Evolutionary conservation across 805 yeast species (phyloP), one percentile per base, ranked within the genome.

Genomic region (Wickerhamomyces queroliae): DNA sequence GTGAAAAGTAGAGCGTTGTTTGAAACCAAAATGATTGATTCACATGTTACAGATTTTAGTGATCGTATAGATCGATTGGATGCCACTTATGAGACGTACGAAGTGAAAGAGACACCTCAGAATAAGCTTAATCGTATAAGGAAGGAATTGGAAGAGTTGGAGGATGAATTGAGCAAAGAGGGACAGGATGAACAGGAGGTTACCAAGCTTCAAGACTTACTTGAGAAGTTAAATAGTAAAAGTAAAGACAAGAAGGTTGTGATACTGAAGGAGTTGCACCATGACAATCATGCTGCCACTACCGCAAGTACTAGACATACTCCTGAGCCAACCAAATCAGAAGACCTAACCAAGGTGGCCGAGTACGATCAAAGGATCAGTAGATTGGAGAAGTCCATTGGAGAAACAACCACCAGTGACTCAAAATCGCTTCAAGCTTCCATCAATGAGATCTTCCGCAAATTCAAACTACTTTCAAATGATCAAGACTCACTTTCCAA

Each of bases 71-170:
- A 70, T 34, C 38, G 42, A 31, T 28, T 46, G 26, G 49, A 50
- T 63, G 64, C 44, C 59, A 68, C 67, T 63, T 53, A 48, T 33
- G 70, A 33, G 45, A 54, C 42, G 29, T 64, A 30, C 40, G 46
- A 37, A 42, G 53, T 55, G 11, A 55, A 49, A 20, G 76, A 72
- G 44, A 63, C 72, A 1, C 46, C 48, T 17, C 64, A 53, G 25
- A 70, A 68, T 51, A 63, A 58, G 42, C 37, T 72, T 26, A 56
- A 57, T 7, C 44, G 76, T 32, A 62, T 71, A 22, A 47, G 56
- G 6, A 48, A 55, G 11, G 77, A 72, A 41, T 42, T 72, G 31
- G 55, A 55, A n/a, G 72, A 67, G 40, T 41, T 69, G 2, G 48
- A 56, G 35, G 39, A 47, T 5, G 53, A 45, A 40, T 50, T 9